Base-by-base conservation (phyloP, 257 asterid species). In the Lycium ferocissimum region DNA sequence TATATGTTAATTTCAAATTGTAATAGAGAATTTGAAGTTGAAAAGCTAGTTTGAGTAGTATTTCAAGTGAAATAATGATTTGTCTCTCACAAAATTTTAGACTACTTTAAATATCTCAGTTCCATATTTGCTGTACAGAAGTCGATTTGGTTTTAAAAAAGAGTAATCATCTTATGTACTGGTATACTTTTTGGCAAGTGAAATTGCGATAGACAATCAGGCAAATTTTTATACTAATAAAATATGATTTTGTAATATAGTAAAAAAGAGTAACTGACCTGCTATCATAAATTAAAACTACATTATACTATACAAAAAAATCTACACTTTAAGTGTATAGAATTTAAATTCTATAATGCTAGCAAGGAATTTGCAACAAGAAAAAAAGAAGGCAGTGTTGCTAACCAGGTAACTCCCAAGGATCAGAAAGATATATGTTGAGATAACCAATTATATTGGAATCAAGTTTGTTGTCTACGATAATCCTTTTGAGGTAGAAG, bases 401-500 rank as follows among this genome's bases (percentile, higher is more conserved):
- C 40, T 86, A 89, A 93, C 98, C 92, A 20, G 98, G 98, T 84
- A 95, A 90, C 14, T 95, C 95, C 71, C 90, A 85, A 59, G 98
- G 98, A 75, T 92, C 92, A 61, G 90, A 65, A n/a, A 78, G 90
- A 87, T 95, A 93, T 18, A 95, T 93, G 80, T 95, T 94, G 80
- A 95, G 89, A 15, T 87, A 87, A 11, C 95, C 95, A 79, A 95
- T 95, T 84, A 92, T 84, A 12, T 93, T 91, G 26, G 86, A 88
- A 3, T 89, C 87, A 38, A 88, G 17, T 81, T 88, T 91, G 38
- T 87, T 86, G n/a, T 92, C 97, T 0, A 62, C 66, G 9, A 93
- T 86, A 59, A 87, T 83, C 18, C 73, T 63, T 83, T 86, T 93
- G 61, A 94, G 98, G 89, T 94, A 94, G 87, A 92, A 94, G 71